Percentiles rank a stretch among this genome's conserved stretches.
phyloP scores from a whole-genome alignment of 805 yeast species.

The Starmerella kuoi region DNA sequence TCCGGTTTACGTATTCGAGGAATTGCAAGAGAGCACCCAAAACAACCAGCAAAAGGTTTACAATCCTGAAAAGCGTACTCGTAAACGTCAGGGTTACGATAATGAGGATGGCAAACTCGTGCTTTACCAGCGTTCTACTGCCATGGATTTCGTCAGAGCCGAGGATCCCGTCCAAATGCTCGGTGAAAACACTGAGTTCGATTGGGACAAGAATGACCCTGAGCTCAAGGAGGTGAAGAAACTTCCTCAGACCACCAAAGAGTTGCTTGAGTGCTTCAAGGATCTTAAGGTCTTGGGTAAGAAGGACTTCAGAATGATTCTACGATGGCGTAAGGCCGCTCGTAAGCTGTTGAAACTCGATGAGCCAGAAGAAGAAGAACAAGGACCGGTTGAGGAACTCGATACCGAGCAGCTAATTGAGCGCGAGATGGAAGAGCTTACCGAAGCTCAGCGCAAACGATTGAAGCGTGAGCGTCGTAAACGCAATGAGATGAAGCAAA shows the following conservation, averaged over 20 bases:
- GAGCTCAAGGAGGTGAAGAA: slow-evolving; percentile 63
- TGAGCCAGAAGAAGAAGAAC: slow-evolving; percentile 35
- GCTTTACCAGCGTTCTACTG: slow-evolving; percentile 55
- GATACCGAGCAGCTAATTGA: slow-evolving; percentile 80
- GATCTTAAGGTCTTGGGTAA: slow-evolving; percentile 90
- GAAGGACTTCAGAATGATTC: slow-evolving; percentile 75
- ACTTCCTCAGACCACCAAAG: slow-evolving; percentile 65
- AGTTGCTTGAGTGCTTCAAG: slow-evolving; percentile 68
- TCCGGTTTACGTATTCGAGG: slow-evolving; percentile 89
- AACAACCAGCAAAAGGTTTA: slow-evolving; percentile 85
- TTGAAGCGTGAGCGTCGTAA: slow-evolving; percentile 71
- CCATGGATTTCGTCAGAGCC: slow-evolving; percentile 67
- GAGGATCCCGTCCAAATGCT: slow-evolving; percentile 75
- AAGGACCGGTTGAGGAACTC: slow-evolving; percentile 49
- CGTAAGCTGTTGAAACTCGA: slow-evolving; percentile 64
- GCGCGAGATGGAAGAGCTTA: slow-evolving; percentile 63
- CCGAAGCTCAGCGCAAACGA: slow-evolving; percentile 56
- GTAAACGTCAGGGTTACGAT: slow-evolving; percentile 93
- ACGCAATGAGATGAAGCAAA: slow-evolving; percentile 71
- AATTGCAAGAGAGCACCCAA: slow-evolving; percentile 42
- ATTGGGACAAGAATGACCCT: slow-evolving; percentile 47
- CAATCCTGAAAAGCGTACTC: slow-evolving; percentile 82
- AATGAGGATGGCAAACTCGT: slow-evolving; percentile 62
- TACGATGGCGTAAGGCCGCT: slow-evolving; percentile 82
- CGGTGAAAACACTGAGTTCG: slow-evolving; percentile 60